phyloP scores from a whole-genome alignment of 495 filamentous ascomycete species.

The Ascodesmis nigricans region DNA sequence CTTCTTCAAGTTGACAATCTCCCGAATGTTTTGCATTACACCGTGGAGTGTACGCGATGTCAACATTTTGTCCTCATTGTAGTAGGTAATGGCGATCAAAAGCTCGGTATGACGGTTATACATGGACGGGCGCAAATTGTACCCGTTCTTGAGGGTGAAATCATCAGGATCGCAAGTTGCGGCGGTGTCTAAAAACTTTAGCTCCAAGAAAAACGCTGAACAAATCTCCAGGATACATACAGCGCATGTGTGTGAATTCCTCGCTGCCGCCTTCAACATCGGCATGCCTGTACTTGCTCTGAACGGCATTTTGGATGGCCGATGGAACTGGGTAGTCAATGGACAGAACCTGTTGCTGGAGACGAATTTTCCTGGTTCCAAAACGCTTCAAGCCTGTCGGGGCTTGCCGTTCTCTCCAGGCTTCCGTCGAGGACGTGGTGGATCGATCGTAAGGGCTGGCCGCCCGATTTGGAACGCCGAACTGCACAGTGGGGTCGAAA shows the following conservation, averaged over 20 bases:
- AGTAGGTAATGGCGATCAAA: slow-evolving; percentile 26
- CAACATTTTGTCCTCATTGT: slow-evolving; percentile 25
- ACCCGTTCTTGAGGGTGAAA: slow-evolving; percentile 98
- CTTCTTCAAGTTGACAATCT: slow-evolving; percentile 24
- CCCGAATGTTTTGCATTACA: slow-evolving; percentile 26
- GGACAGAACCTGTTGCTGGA: slow-evolving; percentile 88
- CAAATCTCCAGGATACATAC: slow-evolving; percentile 25
- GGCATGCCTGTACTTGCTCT: slow-evolving; percentile 75
- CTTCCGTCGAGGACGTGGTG: slow-evolving; percentile 52
- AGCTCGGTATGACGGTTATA: slow-evolving; percentile 45
- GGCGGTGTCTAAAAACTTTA: slow-evolving; percentile 65
- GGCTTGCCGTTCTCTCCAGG: slow-evolving; percentile 73
- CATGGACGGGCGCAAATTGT: slow-evolving; percentile 94
- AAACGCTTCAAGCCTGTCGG: slow-evolving; percentile 64
- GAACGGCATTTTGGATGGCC: slow-evolving; percentile 89
- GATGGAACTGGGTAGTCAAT: slow-evolving; percentile 95
- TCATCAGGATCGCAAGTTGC: slow-evolving; percentile 97
- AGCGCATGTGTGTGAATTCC: slow-evolving; percentile 98
- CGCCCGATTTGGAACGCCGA: slow-evolving; percentile 22
- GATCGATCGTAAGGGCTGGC: slow-evolving; percentile 38
- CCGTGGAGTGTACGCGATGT: slow-evolving; percentile 25
- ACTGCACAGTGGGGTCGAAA: slow-evolving; percentile 24
- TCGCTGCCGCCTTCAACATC: slow-evolving; percentile 68
- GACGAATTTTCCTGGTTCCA: slow-evolving; percentile 88
- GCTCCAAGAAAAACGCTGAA: too few species aligned